Conservation (phyloP, 345 rosid species). For the Syzygium jambos region DNA sequence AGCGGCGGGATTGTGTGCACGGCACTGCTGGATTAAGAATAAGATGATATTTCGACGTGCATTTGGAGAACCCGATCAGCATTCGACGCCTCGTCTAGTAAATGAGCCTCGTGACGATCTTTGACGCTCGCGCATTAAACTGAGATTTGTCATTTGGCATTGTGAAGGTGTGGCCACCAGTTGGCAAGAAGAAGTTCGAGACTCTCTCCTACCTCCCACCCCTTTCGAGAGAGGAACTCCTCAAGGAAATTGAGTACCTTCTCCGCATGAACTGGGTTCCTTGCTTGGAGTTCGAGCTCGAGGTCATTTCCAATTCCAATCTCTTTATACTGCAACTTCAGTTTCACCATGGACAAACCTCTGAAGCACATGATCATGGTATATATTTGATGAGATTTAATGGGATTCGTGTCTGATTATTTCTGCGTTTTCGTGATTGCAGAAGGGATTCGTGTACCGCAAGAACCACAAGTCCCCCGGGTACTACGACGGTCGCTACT, state of each 20-base stretch:
- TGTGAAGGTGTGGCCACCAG: conserved; percentile 12
- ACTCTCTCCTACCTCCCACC: conserved; percentile 51
- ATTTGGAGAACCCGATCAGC: neutral
- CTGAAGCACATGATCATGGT: neutral
- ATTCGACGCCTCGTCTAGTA: neutral
- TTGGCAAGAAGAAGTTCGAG: conserved; percentile 44
- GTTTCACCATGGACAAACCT: neutral
- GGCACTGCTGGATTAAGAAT: neutral
- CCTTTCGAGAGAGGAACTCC: conserved; percentile 5
- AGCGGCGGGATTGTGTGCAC: neutral
- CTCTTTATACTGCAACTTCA: neutral
- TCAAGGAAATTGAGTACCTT: conserved; percentile 6
- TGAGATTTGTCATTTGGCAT: neutral
- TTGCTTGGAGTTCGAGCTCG: conserved; percentile 21
- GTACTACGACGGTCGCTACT: conserved; percentile 64
- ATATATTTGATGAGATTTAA: neutral
- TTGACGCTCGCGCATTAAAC: neutral
- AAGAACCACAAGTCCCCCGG: conserved; percentile 49
- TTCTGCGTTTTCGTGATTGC: neutral
- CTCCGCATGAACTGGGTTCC: conserved; percentile 20
- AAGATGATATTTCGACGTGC: neutral
- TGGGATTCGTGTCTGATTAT: conserved; percentile 18
- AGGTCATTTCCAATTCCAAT: neutral
- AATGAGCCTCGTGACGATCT: neutral
- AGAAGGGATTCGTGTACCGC: conserved; percentile 33